Conservation (phyloP, 805 yeast species). For the Hanseniaspora singularis region DNA sequence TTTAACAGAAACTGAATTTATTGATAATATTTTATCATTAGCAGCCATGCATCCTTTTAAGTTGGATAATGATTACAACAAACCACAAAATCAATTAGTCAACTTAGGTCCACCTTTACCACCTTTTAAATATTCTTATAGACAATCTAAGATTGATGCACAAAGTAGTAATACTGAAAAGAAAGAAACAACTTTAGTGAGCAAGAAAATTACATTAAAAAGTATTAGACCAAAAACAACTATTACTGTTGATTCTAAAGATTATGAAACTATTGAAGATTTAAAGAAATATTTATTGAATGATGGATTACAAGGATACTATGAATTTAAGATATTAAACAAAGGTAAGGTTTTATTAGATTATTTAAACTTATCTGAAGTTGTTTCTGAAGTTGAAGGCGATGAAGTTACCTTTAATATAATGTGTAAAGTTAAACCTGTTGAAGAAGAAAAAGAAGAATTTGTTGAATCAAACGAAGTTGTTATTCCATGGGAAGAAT, state of each 20-base stretch:
- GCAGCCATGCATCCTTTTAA: slow-evolving; percentile 35
- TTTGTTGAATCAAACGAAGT: slow-evolving; percentile 8
- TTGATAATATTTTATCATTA: slow-evolving; percentile 38
- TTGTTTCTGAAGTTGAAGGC: slow-evolving; percentile 22
- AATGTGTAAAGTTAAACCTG: slow-evolving; percentile 29
- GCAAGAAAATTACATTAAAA: slow-evolving; percentile 33
- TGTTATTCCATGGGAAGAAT: slow-evolving; percentile 37
- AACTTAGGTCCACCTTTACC: slow-evolving; percentile 40
- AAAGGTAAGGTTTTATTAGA: slow-evolving; percentile 56
- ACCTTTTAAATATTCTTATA: slow-evolving; percentile 29
- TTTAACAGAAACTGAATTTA: slow-evolving; percentile 35
- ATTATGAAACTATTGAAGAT: slow-evolving; percentile 28
- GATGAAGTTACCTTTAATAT: slow-evolving; percentile 33
- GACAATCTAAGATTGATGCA: slow-evolving; percentile 26
- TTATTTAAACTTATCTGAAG: slow-evolving; percentile 31
- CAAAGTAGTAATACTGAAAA: slow-evolving; percentile 11
- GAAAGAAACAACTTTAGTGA: background rate
- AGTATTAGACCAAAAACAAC: slow-evolving; percentile 53
- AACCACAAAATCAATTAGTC: slow-evolving; percentile 27
- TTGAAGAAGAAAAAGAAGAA: slow-evolving; percentile 4
- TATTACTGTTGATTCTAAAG: slow-evolving; percentile 3
- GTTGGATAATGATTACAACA: slow-evolving; percentile 23
- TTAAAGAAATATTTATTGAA: slow-evolving; percentile 28
- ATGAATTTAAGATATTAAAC: slow-evolving; percentile 40
- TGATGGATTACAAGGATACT: slow-evolving; percentile 28